Conservation (phyloP, 2,329 filamentous ascomycete species). For the Penicillium sp. region DNA sequence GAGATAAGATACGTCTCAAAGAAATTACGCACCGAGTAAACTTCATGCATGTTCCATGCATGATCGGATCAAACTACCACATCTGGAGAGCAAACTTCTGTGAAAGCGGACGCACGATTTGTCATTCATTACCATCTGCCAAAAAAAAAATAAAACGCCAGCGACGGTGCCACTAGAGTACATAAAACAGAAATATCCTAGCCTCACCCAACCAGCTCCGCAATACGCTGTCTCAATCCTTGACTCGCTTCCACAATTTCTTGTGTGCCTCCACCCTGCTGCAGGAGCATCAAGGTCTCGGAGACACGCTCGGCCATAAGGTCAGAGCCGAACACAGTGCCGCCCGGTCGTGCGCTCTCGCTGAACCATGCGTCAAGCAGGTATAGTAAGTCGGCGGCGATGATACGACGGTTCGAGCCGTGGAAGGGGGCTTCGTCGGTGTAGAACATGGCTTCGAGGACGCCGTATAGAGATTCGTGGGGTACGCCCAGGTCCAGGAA, state of each 20-base stretch:
- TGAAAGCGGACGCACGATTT: neutral
- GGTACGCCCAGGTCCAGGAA: slow-evolving; percentile 63
- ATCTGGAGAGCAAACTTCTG: neutral
- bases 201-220: slow-evolving; percentile 38
- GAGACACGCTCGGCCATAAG: slow-evolving; percentile 52
- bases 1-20: no score
- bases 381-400: slow-evolving; percentile 63
- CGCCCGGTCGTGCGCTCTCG: slow-evolving; percentile 54
- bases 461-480: slow-evolving; percentile 59
- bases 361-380: slow-evolving; percentile 61
- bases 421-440: slow-evolving; percentile 64
- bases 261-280: slow-evolving; percentile 31
- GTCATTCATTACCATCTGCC: neutral
- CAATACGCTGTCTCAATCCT: slow-evolving; percentile 42
- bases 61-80: neutral
- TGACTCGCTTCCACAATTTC: slow-evolving; percentile 22
- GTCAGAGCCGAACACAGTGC: slow-evolving; percentile 59
- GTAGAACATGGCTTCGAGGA: slow-evolving; percentile 66
- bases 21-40: no score
- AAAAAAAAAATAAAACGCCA: slow-evolving; percentile 4
- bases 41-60: neutral
- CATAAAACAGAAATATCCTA: neutral
- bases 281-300: slow-evolving; percentile 46
- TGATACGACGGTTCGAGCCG: slow-evolving; percentile 54
- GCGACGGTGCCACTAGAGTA: slow-evolving; percentile 6